Evolutionary conservation across 2,329 filamentous ascomycete genomes (phyloP).

Genomic region (Ophiostoma montium): DNA sequence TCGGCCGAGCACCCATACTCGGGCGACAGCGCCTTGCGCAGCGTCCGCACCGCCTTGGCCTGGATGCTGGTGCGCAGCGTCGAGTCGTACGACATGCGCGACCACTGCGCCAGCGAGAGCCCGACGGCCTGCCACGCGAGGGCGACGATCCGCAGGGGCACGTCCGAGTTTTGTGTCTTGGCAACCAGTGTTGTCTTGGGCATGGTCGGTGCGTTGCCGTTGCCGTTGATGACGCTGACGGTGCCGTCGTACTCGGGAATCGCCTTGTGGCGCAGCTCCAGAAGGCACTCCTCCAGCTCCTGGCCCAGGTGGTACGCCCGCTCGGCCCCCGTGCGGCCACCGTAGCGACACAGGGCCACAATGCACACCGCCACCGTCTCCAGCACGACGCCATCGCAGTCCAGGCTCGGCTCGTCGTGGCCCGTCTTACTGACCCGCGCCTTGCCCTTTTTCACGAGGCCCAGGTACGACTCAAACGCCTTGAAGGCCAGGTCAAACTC

Average conservation of each 20-base stretch:
- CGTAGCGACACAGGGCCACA: constrained; percentile 68
- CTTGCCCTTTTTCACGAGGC: constrained; percentile 75
- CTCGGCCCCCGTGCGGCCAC: constrained; percentile 58
- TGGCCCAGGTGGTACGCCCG: constrained; percentile 59
- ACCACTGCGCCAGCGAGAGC: constrained; percentile 76
- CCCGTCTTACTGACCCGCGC: constrained; percentile 69
- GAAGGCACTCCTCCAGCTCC: constrained; percentile 62
- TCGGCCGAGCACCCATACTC: constrained; percentile 53
- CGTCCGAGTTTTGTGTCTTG: constrained; percentile 8
- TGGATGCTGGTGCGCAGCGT: constrained; percentile 59
- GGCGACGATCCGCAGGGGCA: constrained; percentile 50
- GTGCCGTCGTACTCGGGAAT: constrained; percentile 20
- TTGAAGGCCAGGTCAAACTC: constrained; percentile 89
- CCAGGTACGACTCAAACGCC: constrained; percentile 81
- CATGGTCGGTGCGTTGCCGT: not conserved
- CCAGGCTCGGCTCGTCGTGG: constrained; percentile 54
- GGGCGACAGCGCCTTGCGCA: constrained; percentile 58
- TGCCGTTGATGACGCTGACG: not conserved
- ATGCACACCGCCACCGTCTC: constrained; percentile 71
- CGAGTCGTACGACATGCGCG: constrained; percentile 64
- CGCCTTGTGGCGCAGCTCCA: constrained; percentile 30
- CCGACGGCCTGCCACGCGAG: constrained; percentile 74
- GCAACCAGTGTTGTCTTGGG: constrained; percentile 13
- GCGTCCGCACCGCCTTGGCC: constrained; percentile 58
- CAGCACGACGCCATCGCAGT: constrained; percentile 63